phyloP scores from a whole-genome alignment of 768 basidiomycete genomes.

The Erythrobasidium yunnanense region DNA sequence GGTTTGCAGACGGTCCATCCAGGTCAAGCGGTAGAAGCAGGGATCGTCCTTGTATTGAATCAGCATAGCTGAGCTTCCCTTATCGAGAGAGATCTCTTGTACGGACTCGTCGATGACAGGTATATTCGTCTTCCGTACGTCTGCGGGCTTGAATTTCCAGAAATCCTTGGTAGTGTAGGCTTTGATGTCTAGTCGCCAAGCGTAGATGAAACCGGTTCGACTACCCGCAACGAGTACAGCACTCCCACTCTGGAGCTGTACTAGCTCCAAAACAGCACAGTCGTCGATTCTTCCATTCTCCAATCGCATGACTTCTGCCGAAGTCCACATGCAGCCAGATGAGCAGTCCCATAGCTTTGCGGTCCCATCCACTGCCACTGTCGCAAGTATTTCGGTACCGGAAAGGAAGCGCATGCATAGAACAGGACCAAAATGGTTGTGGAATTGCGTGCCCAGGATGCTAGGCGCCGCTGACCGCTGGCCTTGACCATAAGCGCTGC shows the following conservation, averaged over 20 bases:
- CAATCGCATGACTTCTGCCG: background rate
- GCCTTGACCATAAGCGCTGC: constrained; percentile 1
- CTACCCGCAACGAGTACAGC: constrained; percentile 14
- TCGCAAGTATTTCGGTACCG: background rate
- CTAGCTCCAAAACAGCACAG: background rate
- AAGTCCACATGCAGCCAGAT: constrained; percentile 7
- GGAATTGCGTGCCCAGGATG: background rate
- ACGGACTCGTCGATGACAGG: too few species aligned
- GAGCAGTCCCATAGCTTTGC: constrained; percentile 19
- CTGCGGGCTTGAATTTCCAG: background rate
- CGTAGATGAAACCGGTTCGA: background rate
- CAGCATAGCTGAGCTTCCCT: background rate
- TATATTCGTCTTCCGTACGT: background rate
- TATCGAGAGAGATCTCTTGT: background rate
- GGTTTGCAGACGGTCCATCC: background rate
- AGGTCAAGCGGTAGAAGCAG: constrained; percentile 8
- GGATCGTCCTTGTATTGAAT: background rate
- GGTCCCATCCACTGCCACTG: constrained; percentile 1
- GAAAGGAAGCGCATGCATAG: background rate
- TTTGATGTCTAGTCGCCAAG: constrained; percentile 13
- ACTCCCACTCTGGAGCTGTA: background rate
- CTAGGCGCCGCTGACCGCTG: background rate
- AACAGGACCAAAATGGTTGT: constrained; percentile 8
- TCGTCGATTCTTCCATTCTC: constrained; percentile 1
- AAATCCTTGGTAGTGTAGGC: background rate